Percentiles rank a stretch among this genome's conserved stretches.
Evolutionary conservation across 495 filamentous ascomycete species (phyloP).

Genomic region (Trichoderma orchidacearum): DNA sequence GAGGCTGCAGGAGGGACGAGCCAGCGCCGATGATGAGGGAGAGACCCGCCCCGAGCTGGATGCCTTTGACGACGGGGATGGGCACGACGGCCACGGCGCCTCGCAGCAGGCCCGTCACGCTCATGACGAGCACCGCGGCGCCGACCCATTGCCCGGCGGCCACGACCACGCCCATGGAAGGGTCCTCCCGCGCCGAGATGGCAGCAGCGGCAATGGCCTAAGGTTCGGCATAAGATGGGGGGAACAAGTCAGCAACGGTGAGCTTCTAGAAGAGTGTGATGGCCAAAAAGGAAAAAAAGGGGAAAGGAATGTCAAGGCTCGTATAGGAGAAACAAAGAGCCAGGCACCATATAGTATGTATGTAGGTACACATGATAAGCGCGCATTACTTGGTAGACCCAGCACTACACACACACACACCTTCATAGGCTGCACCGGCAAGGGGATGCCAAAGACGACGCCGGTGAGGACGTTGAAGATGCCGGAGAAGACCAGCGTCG

Average conservation of each 20-base stretch:
- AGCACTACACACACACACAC: slow-evolving; percentile 11
- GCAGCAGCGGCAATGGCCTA: slow-evolving; percentile 82
- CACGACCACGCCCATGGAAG: slow-evolving; percentile 57
- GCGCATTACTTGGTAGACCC: background rate
- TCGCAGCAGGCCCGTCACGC: slow-evolving; percentile 56
- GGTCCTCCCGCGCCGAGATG: slow-evolving; percentile 49
- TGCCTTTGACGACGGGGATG: slow-evolving; percentile 78
- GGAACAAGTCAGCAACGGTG: background rate
- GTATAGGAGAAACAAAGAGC: background rate
- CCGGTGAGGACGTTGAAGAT: slow-evolving; percentile 77
- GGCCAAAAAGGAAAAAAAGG: no score
- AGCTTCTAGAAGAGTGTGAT: background rate
- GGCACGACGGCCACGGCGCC: slow-evolving; percentile 63
- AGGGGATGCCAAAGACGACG: slow-evolving; percentile 65
- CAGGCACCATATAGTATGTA: background rate
- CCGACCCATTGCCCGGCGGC: slow-evolving; percentile 70
- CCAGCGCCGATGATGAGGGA: slow-evolving; percentile 65
- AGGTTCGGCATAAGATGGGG: slow-evolving; percentile 15
- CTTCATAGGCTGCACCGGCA: slow-evolving; percentile 82
- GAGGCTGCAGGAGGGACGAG: slow-evolving; percentile 41
- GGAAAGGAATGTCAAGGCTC: no score
- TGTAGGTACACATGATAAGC: background rate
- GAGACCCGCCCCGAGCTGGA: slow-evolving; percentile 83
- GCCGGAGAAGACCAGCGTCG: slow-evolving; percentile 78
- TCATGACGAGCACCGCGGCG: slow-evolving; percentile 57